Percentiles rank a stretch among this genome's conserved stretches.
Conservation (phyloP, 164 flowering plant species). For the grape (Vitis vinifera) region ASM3070453v1 NC_081809.1:340001-340500, state of each 20-base stretch:
- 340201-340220: constrained; percentile 61
- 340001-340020: no score
- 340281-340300: constrained; percentile 73
- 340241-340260: constrained; percentile 47
- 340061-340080: background rate
- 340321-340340: constrained; percentile 65
- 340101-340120: background rate
- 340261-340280: constrained; percentile 92
- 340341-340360: constrained; percentile 59
- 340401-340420: background rate
- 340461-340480: background rate
- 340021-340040: background rate
- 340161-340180: constrained; percentile 75
- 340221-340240: constrained; percentile 67
- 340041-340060: background rate
- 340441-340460: background rate
- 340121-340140: constrained; percentile 19
- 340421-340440: background rate
- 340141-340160: constrained; percentile 55
- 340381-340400: constrained; percentile 38
- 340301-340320: constrained; percentile 65
- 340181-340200: constrained; percentile 52
- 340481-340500: no score
- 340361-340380: constrained; percentile 57
- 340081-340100: background rate